These are phyloP conservation scores for Fusarium sororula DNA, from an alignment of 2,329 filamentous ascomycete genomes.

Conservation along the genomic window DNA sequence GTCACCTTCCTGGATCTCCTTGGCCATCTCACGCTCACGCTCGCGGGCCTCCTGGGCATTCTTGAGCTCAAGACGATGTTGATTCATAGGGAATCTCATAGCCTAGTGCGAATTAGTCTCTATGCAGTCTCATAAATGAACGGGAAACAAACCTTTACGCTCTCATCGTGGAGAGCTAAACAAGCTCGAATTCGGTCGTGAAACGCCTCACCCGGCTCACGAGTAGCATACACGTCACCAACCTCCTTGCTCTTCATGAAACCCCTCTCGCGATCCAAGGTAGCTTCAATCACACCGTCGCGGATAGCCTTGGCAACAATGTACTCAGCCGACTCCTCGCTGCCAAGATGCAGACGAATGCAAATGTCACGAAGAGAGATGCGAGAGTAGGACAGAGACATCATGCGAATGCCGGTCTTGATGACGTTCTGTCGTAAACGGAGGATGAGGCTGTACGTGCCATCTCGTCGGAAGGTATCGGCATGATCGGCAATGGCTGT, in stretches of 20 bases:
- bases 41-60: slow-evolving; percentile 98
- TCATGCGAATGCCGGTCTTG: slow-evolving; percentile 99
- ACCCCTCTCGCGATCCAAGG: slow-evolving; percentile 89
- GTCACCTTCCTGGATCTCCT: slow-evolving; percentile 98
- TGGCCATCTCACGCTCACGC: slow-evolving; percentile 94
- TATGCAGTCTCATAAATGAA: not conserved
- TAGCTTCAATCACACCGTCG: slow-evolving; percentile 96
- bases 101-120: slow-evolving; percentile 63
- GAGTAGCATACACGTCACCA: slow-evolving; percentile 93
- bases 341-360: slow-evolving; percentile 90
- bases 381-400: slow-evolving; percentile 96
- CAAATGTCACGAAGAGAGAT: slow-evolving; percentile 98
- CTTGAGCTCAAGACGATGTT: slow-evolving; percentile 95
- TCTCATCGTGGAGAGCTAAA: slow-evolving; percentile 92
- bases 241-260: slow-evolving; percentile 99
- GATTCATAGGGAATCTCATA: slow-evolving; percentile 99
- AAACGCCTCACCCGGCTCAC: slow-evolving; percentile 96
- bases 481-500: slow-evolving; percentile 84
- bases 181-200: slow-evolving; percentile 96
- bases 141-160: slow-evolving; percentile 79
- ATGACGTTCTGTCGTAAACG: slow-evolving; percentile 98
- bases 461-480: slow-evolving; percentile 88
- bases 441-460: slow-evolving; percentile 94
- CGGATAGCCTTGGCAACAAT: slow-evolving; percentile 99
- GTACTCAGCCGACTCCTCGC: slow-evolving; percentile 97